Evolutionary conservation across 2,329 filamentous ascomycete genomes (phyloP).

Genomic region (Sporothrix luriei): DNA sequence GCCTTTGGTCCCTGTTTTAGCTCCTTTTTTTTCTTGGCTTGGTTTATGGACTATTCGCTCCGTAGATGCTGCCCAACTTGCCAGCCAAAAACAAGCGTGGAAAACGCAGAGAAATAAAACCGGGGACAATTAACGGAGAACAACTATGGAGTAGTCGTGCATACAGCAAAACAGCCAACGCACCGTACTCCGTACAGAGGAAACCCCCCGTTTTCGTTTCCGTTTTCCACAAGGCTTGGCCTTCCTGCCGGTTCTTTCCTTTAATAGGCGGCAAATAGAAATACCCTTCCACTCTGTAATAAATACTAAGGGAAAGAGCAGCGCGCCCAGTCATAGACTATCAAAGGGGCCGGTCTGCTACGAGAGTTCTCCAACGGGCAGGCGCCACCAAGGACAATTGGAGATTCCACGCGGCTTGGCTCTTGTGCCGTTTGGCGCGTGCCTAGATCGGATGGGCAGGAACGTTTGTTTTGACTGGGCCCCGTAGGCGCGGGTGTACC

Average conservation of each 20-base stretch:
- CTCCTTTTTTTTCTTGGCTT: not conserved
- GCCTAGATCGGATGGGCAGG: conserved; percentile 16
- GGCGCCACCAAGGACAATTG: not conserved
- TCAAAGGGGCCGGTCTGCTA: too few species aligned
- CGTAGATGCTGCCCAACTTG: not conserved
- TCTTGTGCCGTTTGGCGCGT: not conserved
- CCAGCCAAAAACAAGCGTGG: not conserved
- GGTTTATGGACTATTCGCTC: not conserved
- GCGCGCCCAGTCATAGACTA: too few species aligned
- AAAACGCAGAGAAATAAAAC: conserved; percentile 11
- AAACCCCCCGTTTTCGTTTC: conserved; percentile 10
- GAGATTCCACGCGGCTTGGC: not conserved
- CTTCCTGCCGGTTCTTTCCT: not conserved
- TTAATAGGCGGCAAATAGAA: conserved; percentile 2
- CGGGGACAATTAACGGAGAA: not conserved
- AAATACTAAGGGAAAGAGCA: not conserved
- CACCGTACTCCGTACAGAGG: too few species aligned
- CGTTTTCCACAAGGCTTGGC: not conserved
- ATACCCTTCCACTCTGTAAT: not conserved
- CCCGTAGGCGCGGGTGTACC: not conserved
- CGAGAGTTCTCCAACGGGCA: conserved; percentile 7
- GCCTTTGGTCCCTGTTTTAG: too few species aligned
- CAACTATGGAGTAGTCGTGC: too few species aligned
- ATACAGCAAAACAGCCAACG: too few species aligned
- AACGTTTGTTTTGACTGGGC: not conserved